A percentile compares a stretch with the other conserved stretches of the same genome.
Evolutionary conservation across 179 eudicot species (phyloP).

Genomic region (Kewa caespitosa): DNA sequence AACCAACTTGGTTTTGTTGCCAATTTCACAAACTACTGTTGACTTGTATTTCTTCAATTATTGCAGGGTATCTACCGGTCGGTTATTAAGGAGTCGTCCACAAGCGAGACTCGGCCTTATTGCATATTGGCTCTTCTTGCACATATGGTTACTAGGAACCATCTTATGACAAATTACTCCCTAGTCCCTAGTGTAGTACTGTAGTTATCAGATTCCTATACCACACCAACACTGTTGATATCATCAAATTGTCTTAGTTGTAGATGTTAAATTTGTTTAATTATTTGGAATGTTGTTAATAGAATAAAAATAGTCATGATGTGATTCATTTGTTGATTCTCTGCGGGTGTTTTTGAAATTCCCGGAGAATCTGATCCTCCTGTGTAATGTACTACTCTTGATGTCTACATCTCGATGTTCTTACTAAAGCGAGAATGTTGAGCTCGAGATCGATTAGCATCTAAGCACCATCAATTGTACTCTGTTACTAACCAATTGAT

Average conservation of each 20-base stretch:
- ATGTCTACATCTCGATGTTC: too few relatives aligned
- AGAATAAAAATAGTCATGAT: conserved; percentile 25
- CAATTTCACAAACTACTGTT: not conserved
- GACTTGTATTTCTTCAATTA: conserved; percentile 5
- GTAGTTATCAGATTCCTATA: conserved; percentile 21
- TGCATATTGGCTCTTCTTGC: conserved; percentile 84
- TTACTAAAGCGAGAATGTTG: too few relatives aligned
- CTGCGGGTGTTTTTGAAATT: not conserved
- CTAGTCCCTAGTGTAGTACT: conserved; percentile 5
- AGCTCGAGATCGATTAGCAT: too few relatives aligned
- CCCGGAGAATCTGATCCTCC: not conserved
- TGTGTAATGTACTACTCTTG: too few relatives aligned
- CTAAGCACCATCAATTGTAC: too few relatives aligned
- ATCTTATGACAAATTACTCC: conserved; percentile 61
- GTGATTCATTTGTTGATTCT: conserved; percentile 30
- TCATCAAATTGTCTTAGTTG: conserved; percentile 23
- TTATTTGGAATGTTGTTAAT: conserved; percentile 20
- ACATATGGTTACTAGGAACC: conserved; percentile 83
- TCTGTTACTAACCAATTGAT: too few relatives aligned
- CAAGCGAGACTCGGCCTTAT: conserved; percentile 79
- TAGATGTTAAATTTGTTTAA: conserved; percentile 20
- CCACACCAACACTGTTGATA: conserved; percentile 22
- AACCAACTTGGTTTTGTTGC: too few relatives aligned
- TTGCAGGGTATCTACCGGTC: conserved; percentile 81
- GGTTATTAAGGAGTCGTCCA: conserved; percentile 86